Percentiles rank a stretch among this genome's conserved stretches.
phyloP scores from a whole-genome alignment of 2,329 filamentous ascomycete genomes.

The Nothopassalora personata region DNA sequence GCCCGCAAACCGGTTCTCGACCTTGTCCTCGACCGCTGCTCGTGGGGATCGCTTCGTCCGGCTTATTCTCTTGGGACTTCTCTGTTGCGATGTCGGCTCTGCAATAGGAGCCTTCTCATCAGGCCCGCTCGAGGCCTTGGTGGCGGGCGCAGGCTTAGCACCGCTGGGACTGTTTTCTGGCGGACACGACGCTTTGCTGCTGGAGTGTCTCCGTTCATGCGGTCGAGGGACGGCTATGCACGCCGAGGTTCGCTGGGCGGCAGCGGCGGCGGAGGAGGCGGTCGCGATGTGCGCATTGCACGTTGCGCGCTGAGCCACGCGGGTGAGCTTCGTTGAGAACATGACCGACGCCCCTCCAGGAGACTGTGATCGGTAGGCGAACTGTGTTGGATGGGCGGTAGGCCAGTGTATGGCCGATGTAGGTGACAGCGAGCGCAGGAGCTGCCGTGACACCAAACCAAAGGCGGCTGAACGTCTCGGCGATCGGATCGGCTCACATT shows the following conservation, averaged over 20 bases:
- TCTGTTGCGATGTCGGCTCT: constrained; percentile 16
- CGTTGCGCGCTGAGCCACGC: constrained; percentile 29
- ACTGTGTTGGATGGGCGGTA: not conserved
- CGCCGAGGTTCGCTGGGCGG: constrained; percentile 23
- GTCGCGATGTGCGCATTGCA: constrained; percentile 16
- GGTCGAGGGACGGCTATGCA: constrained; percentile 32
- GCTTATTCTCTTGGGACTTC: constrained; percentile 16
- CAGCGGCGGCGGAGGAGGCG: constrained; percentile 31
- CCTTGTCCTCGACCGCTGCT: constrained; percentile 12
- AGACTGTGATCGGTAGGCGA: not conserved
- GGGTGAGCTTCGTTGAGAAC: constrained; percentile 31
- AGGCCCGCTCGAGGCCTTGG: constrained; percentile 18
- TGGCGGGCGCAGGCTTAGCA: constrained; percentile 26
- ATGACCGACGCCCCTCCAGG: constrained; percentile 14
- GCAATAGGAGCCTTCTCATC: constrained; percentile 11
- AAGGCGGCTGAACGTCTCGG: not conserved
- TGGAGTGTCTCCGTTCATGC: constrained; percentile 47
- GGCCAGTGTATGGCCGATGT: not conserved
- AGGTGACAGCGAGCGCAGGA: not conserved
- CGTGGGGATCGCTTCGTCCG: constrained; percentile 10
- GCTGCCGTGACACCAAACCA: not conserved
- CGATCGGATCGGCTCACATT: not conserved
- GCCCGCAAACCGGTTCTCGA: constrained; percentile 45
- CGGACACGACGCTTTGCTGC: constrained; percentile 47
- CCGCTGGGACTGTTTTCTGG: constrained; percentile 32